Evolutionary conservation across 331 rosid genomes (phyloP).

Genomic region (Cucumis variabilis): DNA sequence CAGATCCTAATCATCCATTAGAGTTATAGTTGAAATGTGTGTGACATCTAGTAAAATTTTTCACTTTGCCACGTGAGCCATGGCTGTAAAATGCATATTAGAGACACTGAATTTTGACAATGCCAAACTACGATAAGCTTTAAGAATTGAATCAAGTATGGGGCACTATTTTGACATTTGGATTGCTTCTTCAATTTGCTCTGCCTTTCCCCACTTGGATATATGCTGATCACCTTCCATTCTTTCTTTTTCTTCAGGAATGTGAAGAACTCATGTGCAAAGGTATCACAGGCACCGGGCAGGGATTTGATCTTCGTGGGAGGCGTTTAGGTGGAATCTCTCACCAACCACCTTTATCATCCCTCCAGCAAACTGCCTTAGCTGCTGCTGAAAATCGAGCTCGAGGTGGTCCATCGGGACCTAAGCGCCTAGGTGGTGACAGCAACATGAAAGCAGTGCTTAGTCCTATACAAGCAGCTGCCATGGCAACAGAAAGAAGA

Average conservation of each 20-base stretch:
- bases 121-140: background rate
- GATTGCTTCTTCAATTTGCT: background rate
- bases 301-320: slow-evolving; percentile 55
- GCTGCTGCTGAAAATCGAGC: slow-evolving; percentile 70
- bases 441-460: slow-evolving; percentile 51
- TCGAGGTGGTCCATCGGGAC: slow-evolving; percentile 58
- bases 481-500: slow-evolving; percentile 73
- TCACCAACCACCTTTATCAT: slow-evolving; percentile 43
- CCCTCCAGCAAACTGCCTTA: slow-evolving; percentile 52
- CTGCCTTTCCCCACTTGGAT: background rate
- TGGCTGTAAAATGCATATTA: background rate
- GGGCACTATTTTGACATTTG: background rate
- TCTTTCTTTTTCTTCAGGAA: slow-evolving; percentile 48
- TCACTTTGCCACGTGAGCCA: background rate
- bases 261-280: slow-evolving; percentile 63
- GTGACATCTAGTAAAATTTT: background rate
- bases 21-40: background rate
- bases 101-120: background rate
- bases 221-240: slow-evolving; percentile 15
- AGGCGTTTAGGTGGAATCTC: slow-evolving; percentile 66
- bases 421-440: slow-evolving; percentile 65
- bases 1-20: background rate
- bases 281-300: slow-evolving; percentile 55
- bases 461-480: slow-evolving; percentile 71
- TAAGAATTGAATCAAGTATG: background rate